Evolutionary conservation across 345 rosid genomes (phyloP), one percentile per base, ranked within the genome.

Genomic region (Reutealis trisperma): DNA sequence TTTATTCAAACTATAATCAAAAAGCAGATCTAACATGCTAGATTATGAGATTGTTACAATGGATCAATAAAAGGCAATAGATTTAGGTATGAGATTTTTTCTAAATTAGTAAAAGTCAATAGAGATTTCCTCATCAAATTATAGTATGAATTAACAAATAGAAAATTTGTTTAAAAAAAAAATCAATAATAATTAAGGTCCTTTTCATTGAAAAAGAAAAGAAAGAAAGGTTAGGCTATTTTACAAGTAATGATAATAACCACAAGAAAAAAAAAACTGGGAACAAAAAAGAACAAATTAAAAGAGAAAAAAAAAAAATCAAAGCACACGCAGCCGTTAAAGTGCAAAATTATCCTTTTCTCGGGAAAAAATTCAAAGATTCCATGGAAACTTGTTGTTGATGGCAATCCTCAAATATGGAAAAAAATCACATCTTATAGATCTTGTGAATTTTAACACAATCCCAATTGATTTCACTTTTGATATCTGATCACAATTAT

Each of bases 381-480:
- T 37, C 71, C 63, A 54, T n/a, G 70, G 67, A 70, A 74, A 75
- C 75, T 52, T 68, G 22, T 70, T 70, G 41, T 37, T 25, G 9
- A 58, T 77, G 75, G 21, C 61, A 25, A 49, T 70, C 32, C 13
- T 66, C 79, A 61, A 27, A 60, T 61, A 54, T 25, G 80, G 83
- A 71, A 81, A 82, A 1, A 82, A 73, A 77, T 73, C 79, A 68
- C 60, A 62, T 66, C 59, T 34, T 32, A 14, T 74, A 80, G 85
- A 85, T 85, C 70, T 79, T 68, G 58, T 62, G 77, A 73, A 79
- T 25, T 67, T 30, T 19, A 70, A 74, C 76, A 63, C 72, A 85
- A 79, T 82, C 82, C 72, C 79, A 61, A 19, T 76, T 68, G 41
- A 37, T 37, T 37, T 78, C 76, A 14, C 65, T 51, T 55, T 73